A percentile compares a stretch with the other conserved stretches of the same genome.
phyloP scores from a whole-genome alignment of 345 rosid species.

The Dovyalis caffra region DNA sequence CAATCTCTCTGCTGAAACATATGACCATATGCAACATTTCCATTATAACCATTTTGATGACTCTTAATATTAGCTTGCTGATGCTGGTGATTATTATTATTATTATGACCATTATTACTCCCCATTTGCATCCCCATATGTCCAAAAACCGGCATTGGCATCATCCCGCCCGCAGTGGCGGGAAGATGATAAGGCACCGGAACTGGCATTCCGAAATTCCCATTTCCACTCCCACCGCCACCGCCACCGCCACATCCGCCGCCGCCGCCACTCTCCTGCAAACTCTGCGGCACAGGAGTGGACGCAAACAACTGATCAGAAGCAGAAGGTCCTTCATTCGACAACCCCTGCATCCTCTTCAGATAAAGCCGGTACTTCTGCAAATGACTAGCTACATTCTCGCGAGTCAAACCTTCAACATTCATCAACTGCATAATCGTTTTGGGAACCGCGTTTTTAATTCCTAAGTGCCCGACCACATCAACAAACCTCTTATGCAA shows the following conservation, averaged over 20 bases:
- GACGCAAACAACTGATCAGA: conserved; percentile 80
- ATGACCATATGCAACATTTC: conserved; percentile 38
- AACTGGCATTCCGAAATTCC: conserved; percentile 45
- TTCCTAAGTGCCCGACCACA: conserved; percentile 81
- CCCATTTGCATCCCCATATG: conserved; percentile 57
- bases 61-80: conserved; percentile 22
- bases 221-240: conserved; percentile 16
- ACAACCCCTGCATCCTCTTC: conserved; percentile 83
- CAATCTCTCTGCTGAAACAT: conserved; percentile 67
- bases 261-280: conserved; percentile 35
- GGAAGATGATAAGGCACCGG: conserved; percentile 37
- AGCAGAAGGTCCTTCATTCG: conserved; percentile 43
- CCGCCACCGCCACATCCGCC: background rate
- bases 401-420: conserved; percentile 89
- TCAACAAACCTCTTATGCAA: conserved; percentile 96
- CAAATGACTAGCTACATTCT: conserved; percentile 92
- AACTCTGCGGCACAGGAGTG: conserved; percentile 67
- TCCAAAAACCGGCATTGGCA: conserved; percentile 68
- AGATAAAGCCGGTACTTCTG: conserved; percentile 90
- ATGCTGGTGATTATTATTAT: conserved; percentile 6
- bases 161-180: conserved; percentile 32
- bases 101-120: background rate
- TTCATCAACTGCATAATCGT: conserved; percentile 99
- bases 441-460: conserved; percentile 94
- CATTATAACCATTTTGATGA: conserved; percentile 42